Evolutionary conservation across 768 basidiomycete genomes (phyloP), one percentile per base, ranked within the genome.

Genomic region (Phlebiopsis flavidoalba): DNA sequence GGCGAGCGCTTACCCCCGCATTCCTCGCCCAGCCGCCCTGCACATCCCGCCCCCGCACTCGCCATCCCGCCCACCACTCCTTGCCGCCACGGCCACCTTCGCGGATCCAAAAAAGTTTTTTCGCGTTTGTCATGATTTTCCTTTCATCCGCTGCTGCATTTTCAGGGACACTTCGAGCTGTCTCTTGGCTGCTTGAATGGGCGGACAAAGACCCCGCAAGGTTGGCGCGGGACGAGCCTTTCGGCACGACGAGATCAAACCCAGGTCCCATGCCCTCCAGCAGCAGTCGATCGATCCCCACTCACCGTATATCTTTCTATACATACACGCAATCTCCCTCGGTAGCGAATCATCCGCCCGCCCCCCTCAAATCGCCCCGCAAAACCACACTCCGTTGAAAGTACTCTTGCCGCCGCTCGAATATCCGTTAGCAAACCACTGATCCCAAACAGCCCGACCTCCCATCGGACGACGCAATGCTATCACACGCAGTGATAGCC

Each of bases 1-100:
- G 48, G 24, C 52, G 52, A n/a, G 52, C 52, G 52, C 21, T n/a
- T 53, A 36, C 52, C 52, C n/a, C 50, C 50, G 50, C 52, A 36
- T 43, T 43, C 40, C 40, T 43, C 40, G 40, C 12, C n/a, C 40
- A 12, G 40, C 40, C 40, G 40, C 40, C 12, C 40, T 43, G 40
- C 11, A 43, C 40, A 17, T 43, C 40, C 12, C 17, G 40, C 40
- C 17, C 40, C 17, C 12, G 40, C 17, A 43, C 17, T 12, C 17
- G 40, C 40, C 3, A 12, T 17, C 40, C 12, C 40, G 11, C 40
- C 40, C 3, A 17, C 40, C 3, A 8, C 40, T 43, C 12, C 8
- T 43, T 8, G 40, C 26, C 26, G 26, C 26, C 26, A 31, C 26
- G 26, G 2, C 6, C 6, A 31, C 26, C 26, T 31, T 31, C 26